Evolutionary conservation across 2,329 filamentous ascomycete genomes (phyloP).

Genomic region (Cladobotryum protrusum): DNA sequence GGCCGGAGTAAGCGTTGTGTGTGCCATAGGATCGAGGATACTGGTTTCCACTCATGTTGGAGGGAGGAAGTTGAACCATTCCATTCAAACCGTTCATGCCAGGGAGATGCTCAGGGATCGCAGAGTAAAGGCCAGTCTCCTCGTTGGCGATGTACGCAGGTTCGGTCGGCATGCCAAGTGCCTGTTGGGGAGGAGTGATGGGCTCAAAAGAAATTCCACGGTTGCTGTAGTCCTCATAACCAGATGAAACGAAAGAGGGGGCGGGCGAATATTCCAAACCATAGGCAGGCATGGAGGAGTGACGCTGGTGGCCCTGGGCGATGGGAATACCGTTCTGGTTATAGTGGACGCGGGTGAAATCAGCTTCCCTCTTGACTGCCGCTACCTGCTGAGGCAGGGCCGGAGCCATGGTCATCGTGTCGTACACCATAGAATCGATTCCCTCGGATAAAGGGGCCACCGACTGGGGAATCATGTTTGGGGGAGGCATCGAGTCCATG

Average conservation of each 20-base stretch:
- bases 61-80: constrained; percentile 84
- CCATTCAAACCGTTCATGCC: constrained; percentile 72
- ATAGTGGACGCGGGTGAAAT: constrained; percentile 76
- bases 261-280: constrained; percentile 94
- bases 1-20: constrained; percentile 87
- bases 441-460: constrained; percentile 53
- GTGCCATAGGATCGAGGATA: constrained; percentile 67
- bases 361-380: constrained; percentile 84
- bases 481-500: constrained; percentile 90
- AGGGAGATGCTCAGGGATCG: constrained; percentile 77
- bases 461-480: constrained; percentile 64
- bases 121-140: constrained; percentile 92
- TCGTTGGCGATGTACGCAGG: constrained; percentile 97
- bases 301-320: constrained; percentile 76
- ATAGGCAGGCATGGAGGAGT: constrained; percentile 97
- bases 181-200: constrained; percentile 89
- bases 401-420: constrained; percentile 63
- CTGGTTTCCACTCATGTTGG: constrained; percentile 73
- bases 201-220: constrained; percentile 95
- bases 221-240: constrained; percentile 97
- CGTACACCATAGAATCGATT: constrained; percentile 71
- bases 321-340: constrained; percentile 88
- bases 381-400: constrained; percentile 56
- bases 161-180: constrained; percentile 72
- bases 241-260: constrained; percentile 96